Base-by-base conservation (phyloP, 2,329 filamentous ascomycete species). In the Curvularia hawaiiensis region DNA sequence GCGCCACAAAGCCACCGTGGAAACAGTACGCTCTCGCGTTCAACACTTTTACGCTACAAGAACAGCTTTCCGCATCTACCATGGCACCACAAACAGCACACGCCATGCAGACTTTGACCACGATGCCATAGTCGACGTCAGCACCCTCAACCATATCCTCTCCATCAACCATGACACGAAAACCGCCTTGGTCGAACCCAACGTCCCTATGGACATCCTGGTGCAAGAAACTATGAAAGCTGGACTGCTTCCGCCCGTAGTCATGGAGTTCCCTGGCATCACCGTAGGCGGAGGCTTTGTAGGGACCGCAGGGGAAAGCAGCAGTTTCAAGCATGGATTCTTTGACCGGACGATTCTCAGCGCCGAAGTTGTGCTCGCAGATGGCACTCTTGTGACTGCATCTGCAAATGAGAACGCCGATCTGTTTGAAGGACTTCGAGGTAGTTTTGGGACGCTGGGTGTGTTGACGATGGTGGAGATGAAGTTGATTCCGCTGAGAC, bases 61-160 rank as follows among this genome's bases (percentile, higher is more conserved):
- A 46, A 68, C 62, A 2, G 62, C 71, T 2, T 74, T 75, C 50
- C 69, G 72, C 10, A 62, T 92, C 67, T 90, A 88, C 68, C 90
- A 92, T 76, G 90, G 90, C 64, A 86, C 88, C 2, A 92, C 90
- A 24, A 91, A 91, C 78, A 90, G 85, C 75, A 92, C 90, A 14
- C 86, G 90, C 0, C 82, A 83, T 56, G 71, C 73, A 1, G 62
- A 65, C n/a, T 73, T 76, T 55, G 64, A 73, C 38, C 68, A 52
- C 8, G 79, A 68, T 28, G 52, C 59, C 16, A 65, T 85, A 10
- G 80, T 93, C 56, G 88, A 91, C 71, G 90, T 88, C 22, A 88
- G 86, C 73, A 66, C 70, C 5, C 82, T 93, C 26, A 83, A 82
- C 62, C 81, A 84, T 65, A 82, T 93, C 18, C 76, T 93, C 2